Conservation (phyloP, 2,329 filamentous ascomycete genomes). For the Aspergillus calidoustus region DNA sequence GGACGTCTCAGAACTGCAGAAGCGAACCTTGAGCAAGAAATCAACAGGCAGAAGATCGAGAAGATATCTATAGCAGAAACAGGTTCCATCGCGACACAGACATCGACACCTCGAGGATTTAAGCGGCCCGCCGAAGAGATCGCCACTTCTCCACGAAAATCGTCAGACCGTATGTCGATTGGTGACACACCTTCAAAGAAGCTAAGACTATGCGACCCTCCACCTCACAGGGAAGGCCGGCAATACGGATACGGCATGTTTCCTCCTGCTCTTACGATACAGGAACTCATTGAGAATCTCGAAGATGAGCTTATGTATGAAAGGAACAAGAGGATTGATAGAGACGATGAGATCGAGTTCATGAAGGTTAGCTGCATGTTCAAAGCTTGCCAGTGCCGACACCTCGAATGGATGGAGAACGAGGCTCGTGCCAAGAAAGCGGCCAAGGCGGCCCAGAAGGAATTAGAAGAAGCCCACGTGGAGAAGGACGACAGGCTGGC, state of each 20-base stretch:
- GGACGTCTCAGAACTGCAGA: constrained; percentile 46
- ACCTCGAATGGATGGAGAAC: constrained; percentile 49
- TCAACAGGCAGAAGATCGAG: constrained; percentile 32
- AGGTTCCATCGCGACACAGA: constrained; percentile 37
- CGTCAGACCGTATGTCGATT: constrained; percentile 11
- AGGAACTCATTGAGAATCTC: constrained; percentile 49
- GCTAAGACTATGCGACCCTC: constrained; percentile 38
- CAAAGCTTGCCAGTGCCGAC: constrained; percentile 52
- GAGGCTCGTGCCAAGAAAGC: constrained; percentile 43
- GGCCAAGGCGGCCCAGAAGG: constrained; percentile 32
- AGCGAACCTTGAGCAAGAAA: constrained; percentile 42
- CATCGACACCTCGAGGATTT: constrained; percentile 37
- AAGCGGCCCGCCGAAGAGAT: constrained; percentile 41
- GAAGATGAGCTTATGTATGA: constrained; percentile 58
- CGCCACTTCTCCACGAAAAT: constrained; percentile 24
- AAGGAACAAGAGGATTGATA: constrained; percentile 54
- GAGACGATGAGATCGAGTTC: constrained; percentile 61
- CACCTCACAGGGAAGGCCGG: constrained; percentile 32
- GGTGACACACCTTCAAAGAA: constrained; percentile 30
- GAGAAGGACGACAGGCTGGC: background rate
- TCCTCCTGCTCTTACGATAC: constrained; percentile 35
- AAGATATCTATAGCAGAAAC: constrained; percentile 37
- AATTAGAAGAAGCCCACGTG: constrained; percentile 5
- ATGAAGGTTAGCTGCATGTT: constrained; percentile 57
- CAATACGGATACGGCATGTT: constrained; percentile 18